Base-by-base conservation (phyloP, 2,329 filamentous ascomycete genomes). In the Aureobasidium pullulans region DNA sequence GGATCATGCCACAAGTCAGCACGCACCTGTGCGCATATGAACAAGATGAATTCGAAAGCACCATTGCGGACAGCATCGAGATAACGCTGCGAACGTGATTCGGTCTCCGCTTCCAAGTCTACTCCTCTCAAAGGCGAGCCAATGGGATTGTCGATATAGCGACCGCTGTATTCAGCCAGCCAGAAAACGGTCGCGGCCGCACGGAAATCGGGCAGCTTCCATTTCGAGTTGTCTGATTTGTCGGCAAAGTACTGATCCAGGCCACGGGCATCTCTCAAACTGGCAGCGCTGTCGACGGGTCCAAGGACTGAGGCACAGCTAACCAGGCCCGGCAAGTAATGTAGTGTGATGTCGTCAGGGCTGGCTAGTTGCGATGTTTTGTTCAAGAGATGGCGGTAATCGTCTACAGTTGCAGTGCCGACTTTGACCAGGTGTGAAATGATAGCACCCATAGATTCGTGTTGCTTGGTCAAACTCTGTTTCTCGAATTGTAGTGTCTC, bases 131-230 rank as follows among this genome's bases (percentile, higher is more conserved):
- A 77, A 29, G 79, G 78, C 50, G 82, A 79, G 63, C 82, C 78
- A 36, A 83, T 80, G 19, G 83, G 81, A 66, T 87, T 83, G 66
- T 96, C 90, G 60, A 89, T 80, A 70, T 92, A 96, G 79, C 90
- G 89, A 2, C 90, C 90, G 65, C 89, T 94, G 73, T 96, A 96
- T 68, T 97, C 91, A 34, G 90, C 87, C 48, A 96, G 81, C 94
- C 94, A 99, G 81, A 89, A 91, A 4, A 87, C 84, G 58, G 84
- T 82, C 11, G 92, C 81, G 3, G 90, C 87, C 47, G 92, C 89
- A 66, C 92, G 87, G 11, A 97, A 81, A 65, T 86, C 87, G 15
- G 86, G 79, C 40, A 96, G 72, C 23, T 81, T 79, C 89, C 91
- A 96, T 15, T 80, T 76, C 43, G 86, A 78, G 61, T 85, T 83